phyloP scores from a whole-genome alignment of 2,329 filamentous ascomycete species.

The Monosporascus sp. region DNA sequence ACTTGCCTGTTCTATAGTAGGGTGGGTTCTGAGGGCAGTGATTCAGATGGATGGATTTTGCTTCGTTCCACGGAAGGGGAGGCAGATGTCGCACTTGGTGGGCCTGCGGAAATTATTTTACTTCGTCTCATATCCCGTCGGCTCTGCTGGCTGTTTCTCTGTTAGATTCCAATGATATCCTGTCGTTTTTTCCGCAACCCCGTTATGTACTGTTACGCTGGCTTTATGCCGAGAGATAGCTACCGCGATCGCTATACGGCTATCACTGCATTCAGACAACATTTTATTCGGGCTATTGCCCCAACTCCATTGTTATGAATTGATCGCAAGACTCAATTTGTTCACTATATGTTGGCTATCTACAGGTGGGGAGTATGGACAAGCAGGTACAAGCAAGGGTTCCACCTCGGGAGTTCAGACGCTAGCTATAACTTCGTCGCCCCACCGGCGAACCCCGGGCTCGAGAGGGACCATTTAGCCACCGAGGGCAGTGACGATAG shows the following conservation, averaged over 20 bases:
- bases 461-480: not conserved
- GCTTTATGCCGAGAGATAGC: not conserved
- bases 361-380: not conserved
- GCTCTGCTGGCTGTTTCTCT: conserved; percentile 4
- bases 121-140: conserved; percentile 9
- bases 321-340: not conserved
- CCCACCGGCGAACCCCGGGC: not conserved
- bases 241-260: not conserved
- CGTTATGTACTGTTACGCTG: not conserved
- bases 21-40: no score
- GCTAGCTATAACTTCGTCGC: no score
- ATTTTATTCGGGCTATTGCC: not conserved
- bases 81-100: not conserved
- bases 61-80: not conserved
- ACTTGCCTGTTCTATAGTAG: no score
- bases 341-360: not conserved
- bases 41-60: not conserved
- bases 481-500: conserved; percentile 34
- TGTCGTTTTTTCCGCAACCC: not conserved
- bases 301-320: not conserved
- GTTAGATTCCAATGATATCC: conserved; percentile 13
- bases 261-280: not conserved
- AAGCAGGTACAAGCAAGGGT: not conserved
- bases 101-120: not conserved
- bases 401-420: no score